Conservation (phyloP, 2,329 filamentous ascomycete species). For the Hirsutella thompsonii region DNA sequence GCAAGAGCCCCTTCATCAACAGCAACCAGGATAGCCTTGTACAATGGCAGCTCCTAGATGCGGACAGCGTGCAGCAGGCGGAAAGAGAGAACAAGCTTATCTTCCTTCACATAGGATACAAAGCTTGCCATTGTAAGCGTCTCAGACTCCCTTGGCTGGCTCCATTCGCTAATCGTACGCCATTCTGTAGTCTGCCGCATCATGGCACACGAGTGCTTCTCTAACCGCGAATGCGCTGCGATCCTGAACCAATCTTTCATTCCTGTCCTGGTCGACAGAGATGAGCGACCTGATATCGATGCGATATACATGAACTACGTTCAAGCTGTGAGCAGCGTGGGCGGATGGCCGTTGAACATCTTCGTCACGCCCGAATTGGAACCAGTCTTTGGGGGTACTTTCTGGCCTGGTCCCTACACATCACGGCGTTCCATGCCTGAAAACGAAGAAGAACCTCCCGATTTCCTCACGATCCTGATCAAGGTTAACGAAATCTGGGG, state of each 20-base stretch:
- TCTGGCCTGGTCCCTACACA: slow-evolving; percentile 75
- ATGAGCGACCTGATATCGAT: slow-evolving; percentile 88
- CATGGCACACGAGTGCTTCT: slow-evolving; percentile 87
- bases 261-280: slow-evolving; percentile 83
- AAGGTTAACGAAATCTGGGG: slow-evolving; percentile 69
- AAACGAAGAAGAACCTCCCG: slow-evolving; percentile 46
- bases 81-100: slow-evolving; percentile 75
- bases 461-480: slow-evolving; percentile 70
- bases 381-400: slow-evolving; percentile 91
- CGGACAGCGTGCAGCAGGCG: slow-evolving; percentile 64
- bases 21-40: slow-evolving; percentile 72
- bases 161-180: background rate
- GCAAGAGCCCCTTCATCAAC: slow-evolving; percentile 46
- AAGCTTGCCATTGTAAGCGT: slow-evolving; percentile 79
- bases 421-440: slow-evolving; percentile 21
- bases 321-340: slow-evolving; percentile 78
- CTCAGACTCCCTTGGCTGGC: slow-evolving; percentile 5
- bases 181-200: slow-evolving; percentile 59
- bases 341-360: slow-evolving; percentile 93
- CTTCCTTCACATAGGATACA: slow-evolving; percentile 90
- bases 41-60: slow-evolving; percentile 80
- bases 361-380: slow-evolving; percentile 89
- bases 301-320: slow-evolving; percentile 98
- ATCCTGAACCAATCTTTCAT: slow-evolving; percentile 81
- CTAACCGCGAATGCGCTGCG: slow-evolving; percentile 64